Base-by-base conservation (phyloP, 2,329 filamentous ascomycete species). In the Dothidotthia symphoricarpi region DNA sequence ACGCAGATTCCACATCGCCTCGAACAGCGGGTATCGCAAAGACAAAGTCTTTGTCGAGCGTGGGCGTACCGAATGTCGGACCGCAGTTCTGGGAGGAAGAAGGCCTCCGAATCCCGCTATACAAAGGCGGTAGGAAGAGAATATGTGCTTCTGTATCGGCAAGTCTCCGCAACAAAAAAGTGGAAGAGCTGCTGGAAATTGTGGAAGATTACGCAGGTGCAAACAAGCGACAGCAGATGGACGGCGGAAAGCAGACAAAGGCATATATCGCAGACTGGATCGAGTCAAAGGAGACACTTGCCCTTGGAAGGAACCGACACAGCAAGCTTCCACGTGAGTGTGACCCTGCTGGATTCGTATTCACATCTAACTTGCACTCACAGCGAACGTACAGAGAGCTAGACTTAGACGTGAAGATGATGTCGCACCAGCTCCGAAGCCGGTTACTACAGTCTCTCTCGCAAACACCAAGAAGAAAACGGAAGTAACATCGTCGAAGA, bases 211-310 rank as follows among this genome's bases (percentile, higher is more conserved):
- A 49, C 31, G 40, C 39, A 10, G 43, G 46, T 12, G 34, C 37
- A 2, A 39, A 17, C 2, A 49, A 49, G 19, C 45, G 29, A 2
- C 14, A 42, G 11, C 36, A 43, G 22, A 35, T 59, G 13, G 36
- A 42, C 15, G 29, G 25, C 4, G 35, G 15, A 11, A 31, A 36
- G 14, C 10, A 17, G 4, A 16, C 36, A 5, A 53, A 49, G 19
- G 27, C 24, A 8, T 41, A 33, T 6, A 46, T 58, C 12, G 49
- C 40, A 10, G 40, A 37, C 3, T 58, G 51, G 49, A 53, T 57
- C 14, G 50, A 54, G 16, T 33, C 43, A 12, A 45, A 39, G 13
- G 55, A 60, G 32, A 53, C 48, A 10, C 40, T 41, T 10, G 51
- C 53, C 8, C 38, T 54, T 4, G 49, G 48, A 12, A 36, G 43